These are phyloP conservation scores for Pouteria glomerata DNA, from an alignment of 148 eudicot genomes.

Conservation along the genomic window DNA sequence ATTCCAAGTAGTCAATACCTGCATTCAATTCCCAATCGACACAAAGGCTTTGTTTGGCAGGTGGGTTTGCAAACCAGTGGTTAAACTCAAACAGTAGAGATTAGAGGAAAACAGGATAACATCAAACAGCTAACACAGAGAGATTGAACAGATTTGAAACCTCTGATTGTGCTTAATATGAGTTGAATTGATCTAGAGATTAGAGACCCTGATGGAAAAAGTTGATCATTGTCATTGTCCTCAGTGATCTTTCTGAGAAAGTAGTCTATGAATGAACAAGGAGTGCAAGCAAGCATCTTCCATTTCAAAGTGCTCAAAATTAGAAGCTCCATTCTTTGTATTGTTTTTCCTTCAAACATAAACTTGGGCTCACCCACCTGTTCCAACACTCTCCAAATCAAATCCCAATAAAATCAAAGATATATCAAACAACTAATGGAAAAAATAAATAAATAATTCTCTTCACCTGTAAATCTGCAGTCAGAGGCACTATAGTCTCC, in stretches of 20 bases:
- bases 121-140: background rate
- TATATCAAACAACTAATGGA: background rate
- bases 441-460: background rate
- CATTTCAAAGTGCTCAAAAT: constrained; percentile 67
- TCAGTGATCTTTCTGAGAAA: constrained; percentile 35
- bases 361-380: constrained; percentile 68
- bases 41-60: no score
- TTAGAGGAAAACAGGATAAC: background rate
- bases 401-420: background rate
- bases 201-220: constrained; percentile 24
- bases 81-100: no score
- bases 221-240: no score
- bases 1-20: constrained; percentile 84
- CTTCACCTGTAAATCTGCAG: constrained; percentile 63
- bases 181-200: constrained; percentile 51
- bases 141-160: constrained; percentile 27
- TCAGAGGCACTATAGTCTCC: constrained; percentile 49
- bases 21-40: constrained; percentile 39
- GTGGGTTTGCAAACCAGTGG: no score
- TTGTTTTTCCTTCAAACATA: constrained; percentile 73
- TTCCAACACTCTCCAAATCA: constrained; percentile 10
- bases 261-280: constrained; percentile 65
- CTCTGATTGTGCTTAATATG: constrained; percentile 54
- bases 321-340: constrained; percentile 80
- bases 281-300: constrained; percentile 70